Evolutionary conservation across 805 yeast species (phyloP).

Genomic region (Candida glaebosa): DNA sequence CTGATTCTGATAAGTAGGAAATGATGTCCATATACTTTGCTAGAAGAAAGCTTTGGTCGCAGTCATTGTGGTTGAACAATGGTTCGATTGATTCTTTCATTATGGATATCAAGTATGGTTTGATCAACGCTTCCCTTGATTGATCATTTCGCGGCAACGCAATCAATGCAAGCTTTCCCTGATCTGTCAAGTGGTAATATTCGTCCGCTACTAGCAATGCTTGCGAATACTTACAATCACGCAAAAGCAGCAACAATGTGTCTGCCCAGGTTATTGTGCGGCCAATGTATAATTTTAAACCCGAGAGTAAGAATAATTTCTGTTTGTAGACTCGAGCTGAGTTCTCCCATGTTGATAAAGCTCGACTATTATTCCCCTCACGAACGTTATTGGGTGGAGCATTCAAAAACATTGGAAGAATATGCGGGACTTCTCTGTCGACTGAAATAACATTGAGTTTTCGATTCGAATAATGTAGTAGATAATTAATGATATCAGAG

Average conservation of each 20-base stretch:
- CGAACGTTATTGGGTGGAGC: slow-evolving; percentile 6
- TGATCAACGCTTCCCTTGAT: slow-evolving; percentile 46
- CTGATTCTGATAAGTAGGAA: slow-evolving; percentile 4
- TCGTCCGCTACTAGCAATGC: slow-evolving; percentile 57
- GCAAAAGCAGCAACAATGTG: slow-evolving; percentile 45
- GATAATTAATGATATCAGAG: neutral
- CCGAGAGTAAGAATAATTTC: slow-evolving; percentile 16
- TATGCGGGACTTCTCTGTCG: slow-evolving; percentile 2
- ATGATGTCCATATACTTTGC: slow-evolving; percentile 13
- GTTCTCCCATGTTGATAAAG: slow-evolving; percentile 8
- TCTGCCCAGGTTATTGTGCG: slow-evolving; percentile 70
- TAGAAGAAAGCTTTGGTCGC: slow-evolving; percentile 19
- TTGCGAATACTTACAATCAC: slow-evolving; percentile 44
- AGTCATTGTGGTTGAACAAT: slow-evolving; percentile 21
- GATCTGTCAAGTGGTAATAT: slow-evolving; percentile 46
- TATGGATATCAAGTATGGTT: slow-evolving; percentile 53
- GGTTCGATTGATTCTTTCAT: slow-evolving; percentile 50
- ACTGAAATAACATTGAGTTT: slow-evolving; percentile 1
- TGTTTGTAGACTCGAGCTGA: slow-evolving; percentile 22
- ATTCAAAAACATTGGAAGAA: neutral
- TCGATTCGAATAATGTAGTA: neutral
- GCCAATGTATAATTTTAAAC: slow-evolving; percentile 52
- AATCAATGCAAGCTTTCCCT: slow-evolving; percentile 45
- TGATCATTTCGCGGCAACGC: slow-evolving; percentile 52
- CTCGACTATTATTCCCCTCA: neutral